phyloP scores from a whole-genome alignment of 2,329 filamentous ascomycete species.

The Arachnomyces sp. region DNA sequence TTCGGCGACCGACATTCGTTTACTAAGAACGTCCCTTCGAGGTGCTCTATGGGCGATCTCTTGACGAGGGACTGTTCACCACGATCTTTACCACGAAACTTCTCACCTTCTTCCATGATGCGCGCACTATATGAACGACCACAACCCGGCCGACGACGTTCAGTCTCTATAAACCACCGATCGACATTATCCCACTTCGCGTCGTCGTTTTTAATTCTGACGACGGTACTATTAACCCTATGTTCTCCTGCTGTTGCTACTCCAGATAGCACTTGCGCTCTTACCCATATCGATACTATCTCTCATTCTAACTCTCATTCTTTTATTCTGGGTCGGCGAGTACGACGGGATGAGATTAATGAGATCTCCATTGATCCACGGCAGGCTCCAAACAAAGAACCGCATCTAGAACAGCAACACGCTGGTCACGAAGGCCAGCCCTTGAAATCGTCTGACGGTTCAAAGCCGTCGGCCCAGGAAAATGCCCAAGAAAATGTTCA shows the following conservation, averaged over 20 bases:
- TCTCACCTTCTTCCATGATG: slow-evolving; percentile 1
- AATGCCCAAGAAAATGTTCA: too few relatives aligned
- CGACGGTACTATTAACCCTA: slow-evolving; percentile 6
- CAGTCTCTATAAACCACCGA: background rate
- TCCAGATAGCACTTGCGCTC: background rate
- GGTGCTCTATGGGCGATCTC: too few relatives aligned
- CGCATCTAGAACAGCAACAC: too few relatives aligned
- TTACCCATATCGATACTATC: slow-evolving; percentile 5
- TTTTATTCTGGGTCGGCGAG: slow-evolving; percentile 5
- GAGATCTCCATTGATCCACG: slow-evolving; percentile 15
- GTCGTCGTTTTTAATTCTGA: slow-evolving; percentile 10
- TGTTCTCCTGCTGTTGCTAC: slow-evolving; percentile 2
- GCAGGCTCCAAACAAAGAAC: background rate
- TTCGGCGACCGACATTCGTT: too few relatives aligned
- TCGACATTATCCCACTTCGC: slow-evolving; percentile 6
- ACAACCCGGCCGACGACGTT: slow-evolving; percentile 15
- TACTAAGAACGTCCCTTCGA: too few relatives aligned
- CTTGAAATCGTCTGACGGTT: too few relatives aligned
- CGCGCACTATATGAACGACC: slow-evolving; percentile 13
- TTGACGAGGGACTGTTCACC: background rate
- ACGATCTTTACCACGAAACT: background rate
- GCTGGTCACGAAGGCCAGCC: too few relatives aligned
- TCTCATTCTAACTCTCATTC: slow-evolving; percentile 8
- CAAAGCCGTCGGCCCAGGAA: too few relatives aligned
- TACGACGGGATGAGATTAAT: slow-evolving; percentile 6